Evolutionary conservation across 202 grass and related monocot species (phyloP).

Genomic region (Dendrocalamus latiflorus): DNA sequence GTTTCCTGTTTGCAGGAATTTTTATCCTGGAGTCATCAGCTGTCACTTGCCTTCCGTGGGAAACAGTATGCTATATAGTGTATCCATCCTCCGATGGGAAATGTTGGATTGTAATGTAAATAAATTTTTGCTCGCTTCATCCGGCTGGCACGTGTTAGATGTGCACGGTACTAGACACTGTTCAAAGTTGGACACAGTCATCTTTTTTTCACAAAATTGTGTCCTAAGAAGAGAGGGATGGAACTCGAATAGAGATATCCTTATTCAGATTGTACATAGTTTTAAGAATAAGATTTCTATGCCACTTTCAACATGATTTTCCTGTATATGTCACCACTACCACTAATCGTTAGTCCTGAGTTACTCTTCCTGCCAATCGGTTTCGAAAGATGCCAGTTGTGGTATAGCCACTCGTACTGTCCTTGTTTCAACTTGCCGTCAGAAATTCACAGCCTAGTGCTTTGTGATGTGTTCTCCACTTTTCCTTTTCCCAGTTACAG

Average conservation of each 20-base stretch:
- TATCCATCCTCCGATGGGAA: constrained; percentile 45
- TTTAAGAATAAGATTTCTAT: constrained; percentile 34
- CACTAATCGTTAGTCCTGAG: not conserved
- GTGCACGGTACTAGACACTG: constrained; percentile 30
- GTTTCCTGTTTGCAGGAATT: constrained; percentile 34
- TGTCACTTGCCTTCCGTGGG: constrained; percentile 31
- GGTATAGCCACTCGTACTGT: no score
- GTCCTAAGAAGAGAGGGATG: constrained; percentile 32
- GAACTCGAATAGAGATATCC: constrained; percentile 22
- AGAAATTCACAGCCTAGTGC: not conserved
- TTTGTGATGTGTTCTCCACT: not conserved
- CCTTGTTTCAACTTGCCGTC: not conserved
- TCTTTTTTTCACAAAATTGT: constrained; percentile 57
- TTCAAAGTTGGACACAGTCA: constrained; percentile 41
- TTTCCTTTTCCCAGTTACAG: not conserved
- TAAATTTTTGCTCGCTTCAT: constrained; percentile 57
- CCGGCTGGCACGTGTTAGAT: constrained; percentile 32
- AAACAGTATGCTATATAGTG: constrained; percentile 36
- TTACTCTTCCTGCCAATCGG: not conserved
- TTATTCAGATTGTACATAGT: constrained; percentile 48
- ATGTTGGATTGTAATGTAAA: constrained; percentile 70
- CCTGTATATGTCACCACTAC: constrained; percentile 17
- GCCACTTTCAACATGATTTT: not conserved
- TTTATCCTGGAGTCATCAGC: constrained; percentile 31
- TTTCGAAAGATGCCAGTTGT: not conserved